phyloP scores from a whole-genome alignment of 169 alveolate genomes.

The Cryptosporidium viatorum region DNA sequence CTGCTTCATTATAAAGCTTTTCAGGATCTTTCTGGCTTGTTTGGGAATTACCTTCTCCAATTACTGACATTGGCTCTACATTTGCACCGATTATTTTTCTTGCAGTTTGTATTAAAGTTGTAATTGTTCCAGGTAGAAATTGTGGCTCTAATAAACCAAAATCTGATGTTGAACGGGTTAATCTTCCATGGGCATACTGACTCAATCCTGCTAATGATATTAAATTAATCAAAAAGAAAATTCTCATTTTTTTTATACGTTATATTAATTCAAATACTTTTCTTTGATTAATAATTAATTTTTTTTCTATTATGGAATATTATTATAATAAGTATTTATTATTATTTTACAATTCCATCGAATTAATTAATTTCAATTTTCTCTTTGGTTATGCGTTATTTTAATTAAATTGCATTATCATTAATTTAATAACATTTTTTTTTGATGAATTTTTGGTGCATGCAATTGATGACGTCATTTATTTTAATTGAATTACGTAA shows the following conservation, averaged over 20 bases:
- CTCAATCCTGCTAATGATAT: conserved; percentile 5
- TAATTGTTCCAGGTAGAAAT: conserved; percentile 68
- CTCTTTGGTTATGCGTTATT: background rate
- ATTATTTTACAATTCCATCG: background rate
- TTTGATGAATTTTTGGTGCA: conserved; percentile 2
- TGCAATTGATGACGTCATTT: conserved; percentile 6
- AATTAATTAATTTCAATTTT: no score
- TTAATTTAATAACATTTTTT: background rate
- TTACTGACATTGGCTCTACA: conserved; percentile 63
- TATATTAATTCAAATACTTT: background rate
- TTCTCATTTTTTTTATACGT: background rate
- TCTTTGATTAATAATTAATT: background rate
- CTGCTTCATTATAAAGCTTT: conserved; percentile 52
- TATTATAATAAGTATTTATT: no score
- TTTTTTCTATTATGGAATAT: no score
- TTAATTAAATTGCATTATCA: background rate
- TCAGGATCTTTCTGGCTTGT: conserved; percentile 19
- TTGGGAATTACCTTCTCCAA: conserved; percentile 66
- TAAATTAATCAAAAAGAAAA: background rate
- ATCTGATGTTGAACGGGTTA: conserved; percentile 55
- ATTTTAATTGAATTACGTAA: background rate
- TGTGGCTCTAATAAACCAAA: conserved; percentile 66
- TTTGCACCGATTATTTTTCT: conserved; percentile 69
- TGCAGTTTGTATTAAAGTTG: conserved; percentile 73
- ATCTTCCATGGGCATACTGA: conserved; percentile 32